Percentiles rank a stretch among this genome's conserved stretches.
Conservation (phyloP, 2,329 filamentous ascomycete genomes). For the Westerdykella aurantiaca region DNA sequence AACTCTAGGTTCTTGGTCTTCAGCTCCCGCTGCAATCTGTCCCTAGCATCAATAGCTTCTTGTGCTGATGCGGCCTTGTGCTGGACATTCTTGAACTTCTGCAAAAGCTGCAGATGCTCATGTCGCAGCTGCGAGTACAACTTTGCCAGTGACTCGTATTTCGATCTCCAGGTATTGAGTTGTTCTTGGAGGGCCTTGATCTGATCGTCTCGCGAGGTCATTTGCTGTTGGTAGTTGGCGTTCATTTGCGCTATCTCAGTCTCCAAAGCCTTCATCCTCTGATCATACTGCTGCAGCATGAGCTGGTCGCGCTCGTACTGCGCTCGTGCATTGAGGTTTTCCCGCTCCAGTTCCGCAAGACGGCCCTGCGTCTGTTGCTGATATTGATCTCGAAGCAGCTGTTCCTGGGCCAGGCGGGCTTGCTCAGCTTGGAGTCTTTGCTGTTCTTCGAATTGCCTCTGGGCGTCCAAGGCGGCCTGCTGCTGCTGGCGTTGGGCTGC, state of each 20-base stretch:
- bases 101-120: constrained; percentile 88
- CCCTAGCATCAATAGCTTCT: constrained; percentile 88
- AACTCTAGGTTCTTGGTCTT: constrained; percentile 99
- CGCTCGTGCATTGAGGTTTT: constrained; percentile 87
- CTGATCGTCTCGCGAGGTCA: constrained; percentile 87
- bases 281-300: constrained; percentile 92
- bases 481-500: constrained; percentile 76
- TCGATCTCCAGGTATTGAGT: constrained; percentile 94
- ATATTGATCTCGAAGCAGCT: constrained; percentile 79
- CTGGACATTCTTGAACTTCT: constrained; percentile 94
- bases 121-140: constrained; percentile 93
- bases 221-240: constrained; percentile 77
- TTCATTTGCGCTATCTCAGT: constrained; percentile 78
- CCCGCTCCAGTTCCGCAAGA: constrained; percentile 89
- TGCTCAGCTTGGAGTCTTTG: constrained; percentile 83
- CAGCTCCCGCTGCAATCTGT: constrained; percentile 93
- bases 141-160: constrained; percentile 95
- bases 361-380: constrained; percentile 92
- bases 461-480: constrained; percentile 74
- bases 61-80: constrained; percentile 95
- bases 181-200: constrained; percentile 90
- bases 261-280: constrained; percentile 87
- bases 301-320: constrained; percentile 97
- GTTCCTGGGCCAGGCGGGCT: constrained; percentile 84
- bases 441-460: constrained; percentile 94